Conservation (phyloP, 768 basidiomycete genomes). For the Guyanaporus albipodus region DNA sequence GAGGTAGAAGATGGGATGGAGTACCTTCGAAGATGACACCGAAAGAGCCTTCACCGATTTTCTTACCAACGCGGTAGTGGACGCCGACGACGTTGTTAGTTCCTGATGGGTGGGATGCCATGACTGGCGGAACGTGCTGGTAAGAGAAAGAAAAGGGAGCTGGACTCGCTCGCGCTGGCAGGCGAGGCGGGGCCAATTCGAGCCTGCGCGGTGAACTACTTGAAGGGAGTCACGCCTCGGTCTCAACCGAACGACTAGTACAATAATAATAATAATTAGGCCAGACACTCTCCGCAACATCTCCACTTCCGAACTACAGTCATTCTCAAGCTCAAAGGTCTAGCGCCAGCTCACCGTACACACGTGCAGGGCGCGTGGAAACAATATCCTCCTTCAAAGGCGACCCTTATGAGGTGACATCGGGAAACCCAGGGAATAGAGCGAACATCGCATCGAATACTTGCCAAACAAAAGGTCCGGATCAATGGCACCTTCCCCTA, state of each 20-base stretch:
- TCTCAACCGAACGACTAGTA: constrained; percentile 22
- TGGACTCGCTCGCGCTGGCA: constrained; percentile 16
- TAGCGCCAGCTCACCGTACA: too few species aligned
- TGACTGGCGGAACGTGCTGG: constrained; percentile 31
- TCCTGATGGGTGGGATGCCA: constrained; percentile 55
- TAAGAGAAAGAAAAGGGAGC: constrained; percentile 9
- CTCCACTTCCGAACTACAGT: constrained; percentile 14
- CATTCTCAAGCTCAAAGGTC: too few species aligned
- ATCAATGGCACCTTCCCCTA: too few species aligned
- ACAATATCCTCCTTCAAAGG: background rate
- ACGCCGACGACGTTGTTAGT: constrained; percentile 83
- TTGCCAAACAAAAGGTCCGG: too few species aligned
- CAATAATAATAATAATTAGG: too few species aligned
- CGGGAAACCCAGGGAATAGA: background rate
- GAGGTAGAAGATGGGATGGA: background rate
- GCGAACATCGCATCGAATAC: too few species aligned
- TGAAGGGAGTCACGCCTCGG: constrained; percentile 30
- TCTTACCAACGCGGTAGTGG: constrained; percentile 98
- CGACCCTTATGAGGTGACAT: too few species aligned
- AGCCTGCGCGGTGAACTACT: constrained; percentile 30
- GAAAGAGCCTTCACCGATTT: constrained; percentile 98
- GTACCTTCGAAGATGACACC: constrained; percentile 91
- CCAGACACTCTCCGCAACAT: constrained; percentile 18
- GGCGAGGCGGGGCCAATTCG: constrained; percentile 20
- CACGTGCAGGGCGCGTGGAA: constrained; percentile 5